A percentile compares a stretch with the other conserved stretches of the same genome.
These are phyloP conservation scores for Cutaneotrichosporon cyanovorans DNA, from an alignment of 1,284 basidiomycete genomes.

Conservation along the genomic window DNA sequence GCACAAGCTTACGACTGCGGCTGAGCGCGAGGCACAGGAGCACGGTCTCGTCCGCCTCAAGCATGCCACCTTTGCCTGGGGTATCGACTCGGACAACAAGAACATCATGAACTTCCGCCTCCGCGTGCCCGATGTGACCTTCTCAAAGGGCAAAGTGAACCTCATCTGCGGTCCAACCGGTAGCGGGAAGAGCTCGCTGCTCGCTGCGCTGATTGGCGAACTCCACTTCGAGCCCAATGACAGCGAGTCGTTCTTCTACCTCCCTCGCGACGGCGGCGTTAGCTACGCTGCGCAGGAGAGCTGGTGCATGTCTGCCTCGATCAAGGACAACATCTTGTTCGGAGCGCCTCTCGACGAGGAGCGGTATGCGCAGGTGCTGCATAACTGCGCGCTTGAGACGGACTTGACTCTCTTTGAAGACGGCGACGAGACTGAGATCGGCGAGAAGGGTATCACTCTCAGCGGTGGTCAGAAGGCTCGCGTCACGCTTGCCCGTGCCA, in stretches of 20 bases:
- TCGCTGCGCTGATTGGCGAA: conserved; percentile 51
- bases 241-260: conserved; percentile 56
- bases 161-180: conserved; percentile 57
- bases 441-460: conserved; percentile 46
- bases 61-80: conserved; percentile 42
- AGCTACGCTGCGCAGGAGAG: conserved; percentile 69
- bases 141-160: conserved; percentile 55
- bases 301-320: conserved; percentile 53
- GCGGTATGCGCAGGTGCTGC: conserved; percentile 53
- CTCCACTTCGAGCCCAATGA: conserved; percentile 48
- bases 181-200: conserved; percentile 42
- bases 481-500: conserved; percentile 63
- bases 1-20: conserved; percentile 18
- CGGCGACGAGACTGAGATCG: conserved; percentile 61
- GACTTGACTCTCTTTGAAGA: conserved; percentile 63
- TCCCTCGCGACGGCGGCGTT: conserved; percentile 60
- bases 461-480: conserved; percentile 64
- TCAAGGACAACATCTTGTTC: conserved; percentile 56
- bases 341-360: conserved; percentile 51
- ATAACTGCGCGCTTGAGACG: conserved; percentile 57
- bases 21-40: conserved; percentile 29
- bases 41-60: conserved; percentile 34
- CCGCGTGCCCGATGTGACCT: conserved; percentile 52
- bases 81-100: conserved; percentile 21
- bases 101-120: conserved; percentile 48